A percentile compares a stretch with the other conserved stretches of the same genome.
phyloP scores from a whole-genome alignment of 2,329 filamentous ascomycete genomes.

The Nothophaeocryptopus gaeumannii region DNA sequence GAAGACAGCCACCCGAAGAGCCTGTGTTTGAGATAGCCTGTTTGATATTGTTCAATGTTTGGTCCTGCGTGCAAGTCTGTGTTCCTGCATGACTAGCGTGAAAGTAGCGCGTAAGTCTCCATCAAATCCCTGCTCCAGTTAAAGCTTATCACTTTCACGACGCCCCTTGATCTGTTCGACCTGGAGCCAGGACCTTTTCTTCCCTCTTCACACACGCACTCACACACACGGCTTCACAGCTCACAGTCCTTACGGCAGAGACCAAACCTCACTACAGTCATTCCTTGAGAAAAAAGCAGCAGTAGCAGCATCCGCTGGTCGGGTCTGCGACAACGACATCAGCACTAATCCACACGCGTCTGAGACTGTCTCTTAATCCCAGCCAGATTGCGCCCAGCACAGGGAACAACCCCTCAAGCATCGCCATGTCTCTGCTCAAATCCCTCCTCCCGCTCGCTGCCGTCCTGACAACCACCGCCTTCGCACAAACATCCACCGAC shows the following conservation, averaged over 20 bases:
- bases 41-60: too few relatives aligned
- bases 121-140: too few relatives aligned
- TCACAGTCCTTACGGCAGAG: slow-evolving; percentile 2
- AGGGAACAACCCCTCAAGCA: background rate
- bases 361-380: background rate
- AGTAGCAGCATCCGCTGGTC: slow-evolving; percentile 16
- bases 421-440: slow-evolving; percentile 19
- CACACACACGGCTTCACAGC: background rate
- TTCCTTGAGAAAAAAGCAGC: too few relatives aligned
- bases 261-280: slow-evolving; percentile 11
- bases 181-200: too few relatives aligned
- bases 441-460: slow-evolving; percentile 22
- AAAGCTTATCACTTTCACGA: too few relatives aligned
- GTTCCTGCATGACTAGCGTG: too few relatives aligned
- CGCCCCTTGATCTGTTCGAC: too few relatives aligned
- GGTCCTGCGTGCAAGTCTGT: too few relatives aligned
- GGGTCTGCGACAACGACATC: slow-evolving; percentile 10
- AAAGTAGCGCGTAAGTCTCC: too few relatives aligned
- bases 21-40: too few relatives aligned
- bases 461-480: slow-evolving; percentile 24
- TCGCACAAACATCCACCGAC: slow-evolving; percentile 70
- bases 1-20: too few relatives aligned
- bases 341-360: background rate
- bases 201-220: too few relatives aligned
- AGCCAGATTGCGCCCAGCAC: background rate